Percentiles rank a stretch among this genome's conserved stretches.
These are phyloP conservation scores for Tulasnella sp. DNA, from an alignment of 768 basidiomycete species.

Conservation along the genomic window DNA sequence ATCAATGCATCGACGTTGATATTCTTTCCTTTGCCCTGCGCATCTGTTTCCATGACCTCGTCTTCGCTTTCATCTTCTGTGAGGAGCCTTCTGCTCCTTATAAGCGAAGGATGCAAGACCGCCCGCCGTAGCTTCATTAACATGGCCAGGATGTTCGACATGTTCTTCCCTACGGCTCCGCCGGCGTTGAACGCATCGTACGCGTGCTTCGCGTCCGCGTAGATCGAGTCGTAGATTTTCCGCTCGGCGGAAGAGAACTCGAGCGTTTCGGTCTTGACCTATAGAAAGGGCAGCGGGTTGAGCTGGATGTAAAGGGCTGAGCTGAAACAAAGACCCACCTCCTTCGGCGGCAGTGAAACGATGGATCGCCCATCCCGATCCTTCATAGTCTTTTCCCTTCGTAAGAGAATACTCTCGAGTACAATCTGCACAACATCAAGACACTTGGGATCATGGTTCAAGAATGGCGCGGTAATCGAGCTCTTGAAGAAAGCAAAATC, in stretches of 20 bases:
- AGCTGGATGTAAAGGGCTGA: conserved; percentile 10
- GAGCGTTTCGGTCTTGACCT: conserved; percentile 66
- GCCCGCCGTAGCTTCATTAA: conserved; percentile 89
- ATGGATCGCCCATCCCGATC: conserved; percentile 81
- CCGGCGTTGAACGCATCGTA: conserved; percentile 75
- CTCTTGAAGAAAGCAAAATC: conserved; percentile 73
- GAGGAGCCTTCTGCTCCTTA: conserved; percentile 39
- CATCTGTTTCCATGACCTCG: conserved; percentile 27
- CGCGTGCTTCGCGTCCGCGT: conserved; percentile 63
- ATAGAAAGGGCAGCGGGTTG: neutral
- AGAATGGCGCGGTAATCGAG: conserved; percentile 87
- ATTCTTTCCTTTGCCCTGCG: neutral
- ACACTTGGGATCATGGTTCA: conserved; percentile 83
- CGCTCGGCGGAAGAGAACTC: conserved; percentile 73
- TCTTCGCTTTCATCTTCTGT: conserved; percentile 34
- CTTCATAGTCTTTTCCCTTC: conserved; percentile 89
- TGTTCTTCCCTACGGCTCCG: conserved; percentile 70
- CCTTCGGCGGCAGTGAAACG: conserved; percentile 80
- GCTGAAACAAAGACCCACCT: conserved; percentile 40
- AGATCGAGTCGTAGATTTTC: conserved; percentile 84
- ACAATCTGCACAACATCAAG: conserved; percentile 94
- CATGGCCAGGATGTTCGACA: conserved; percentile 87
- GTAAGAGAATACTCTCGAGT: conserved; percentile 74
- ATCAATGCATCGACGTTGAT: conserved; percentile 53
- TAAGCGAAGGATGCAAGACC: conserved; percentile 82